A percentile compares a stretch with the other conserved stretches of the same genome.
These are phyloP conservation scores for Sporobolomyces roseus DNA, from an alignment of 768 basidiomycete species.

Conservation along the genomic window DNA sequence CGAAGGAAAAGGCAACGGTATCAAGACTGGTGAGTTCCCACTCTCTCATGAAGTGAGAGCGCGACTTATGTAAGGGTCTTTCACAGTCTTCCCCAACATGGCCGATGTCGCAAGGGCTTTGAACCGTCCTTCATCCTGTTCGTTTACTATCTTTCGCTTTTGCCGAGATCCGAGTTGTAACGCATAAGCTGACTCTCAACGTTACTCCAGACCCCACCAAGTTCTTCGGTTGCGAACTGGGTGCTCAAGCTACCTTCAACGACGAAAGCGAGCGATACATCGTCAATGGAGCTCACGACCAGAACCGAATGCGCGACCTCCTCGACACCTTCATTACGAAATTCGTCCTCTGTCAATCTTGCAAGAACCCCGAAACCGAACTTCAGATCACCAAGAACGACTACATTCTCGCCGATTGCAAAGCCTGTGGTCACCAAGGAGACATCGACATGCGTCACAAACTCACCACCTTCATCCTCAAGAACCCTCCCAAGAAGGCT, in stretches of 20 bases:
- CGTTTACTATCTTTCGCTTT: slow-evolving; percentile 31
- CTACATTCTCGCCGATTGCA: slow-evolving; percentile 91
- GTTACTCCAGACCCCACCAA: slow-evolving; percentile 75
- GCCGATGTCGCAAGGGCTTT: slow-evolving; percentile 93
- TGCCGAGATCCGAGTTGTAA: background rate
- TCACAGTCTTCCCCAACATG: slow-evolving; percentile 86
- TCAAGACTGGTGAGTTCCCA: slow-evolving; percentile 65
- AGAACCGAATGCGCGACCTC: slow-evolving; percentile 83
- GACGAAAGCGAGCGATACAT: slow-evolving; percentile 97
- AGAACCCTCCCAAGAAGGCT: slow-evolving; percentile 85
- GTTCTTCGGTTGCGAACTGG: slow-evolving; percentile 97
- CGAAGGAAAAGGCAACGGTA: slow-evolving; percentile 98
- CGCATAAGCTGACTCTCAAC: slow-evolving; percentile 3
- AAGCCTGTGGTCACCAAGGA: slow-evolving; percentile 92
- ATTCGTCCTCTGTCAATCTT: slow-evolving; percentile 91
- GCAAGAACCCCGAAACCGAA: slow-evolving; percentile 99
- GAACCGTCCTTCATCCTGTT: slow-evolving; percentile 78
- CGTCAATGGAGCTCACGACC: slow-evolving; percentile 94
- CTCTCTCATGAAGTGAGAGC: background rate
- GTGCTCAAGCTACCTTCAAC: slow-evolving; percentile 93
- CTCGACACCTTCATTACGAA: slow-evolving; percentile 97
- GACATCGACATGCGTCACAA: slow-evolving; percentile 95
- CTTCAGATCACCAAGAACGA: slow-evolving; percentile 84
- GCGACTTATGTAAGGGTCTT: background rate
- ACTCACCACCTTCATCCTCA: slow-evolving; percentile 89